phyloP scores from a whole-genome alignment of 768 basidiomycete genomes.

The Trametes punicea region DNA sequence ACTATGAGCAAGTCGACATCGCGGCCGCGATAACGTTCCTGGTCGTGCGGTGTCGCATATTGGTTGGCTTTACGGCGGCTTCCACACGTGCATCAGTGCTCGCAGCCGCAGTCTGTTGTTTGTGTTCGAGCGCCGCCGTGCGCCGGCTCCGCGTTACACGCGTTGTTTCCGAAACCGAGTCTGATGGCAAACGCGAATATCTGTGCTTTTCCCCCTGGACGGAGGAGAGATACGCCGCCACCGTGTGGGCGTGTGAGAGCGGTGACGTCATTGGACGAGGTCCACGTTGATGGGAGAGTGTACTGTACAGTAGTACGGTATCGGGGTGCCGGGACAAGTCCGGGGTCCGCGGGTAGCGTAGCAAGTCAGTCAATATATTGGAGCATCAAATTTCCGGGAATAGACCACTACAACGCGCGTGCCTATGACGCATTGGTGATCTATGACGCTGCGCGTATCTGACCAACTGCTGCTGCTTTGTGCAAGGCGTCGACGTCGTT shows the following conservation, averaged over 20 bases:
- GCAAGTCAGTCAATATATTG: constrained; percentile 1
- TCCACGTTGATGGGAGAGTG: background rate
- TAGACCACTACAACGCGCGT: background rate
- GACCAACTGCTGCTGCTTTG: background rate
- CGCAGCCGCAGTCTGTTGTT: background rate
- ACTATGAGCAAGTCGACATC: background rate
- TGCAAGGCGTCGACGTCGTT: background rate
- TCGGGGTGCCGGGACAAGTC: constrained; percentile 3
- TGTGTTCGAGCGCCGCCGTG: background rate
- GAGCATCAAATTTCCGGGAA: constrained; percentile 11
- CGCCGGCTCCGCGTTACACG: background rate
- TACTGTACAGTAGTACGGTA: background rate
- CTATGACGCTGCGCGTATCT: constrained; percentile 10
- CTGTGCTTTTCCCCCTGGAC: background rate
- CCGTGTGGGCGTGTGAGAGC: background rate
- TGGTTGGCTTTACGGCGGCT: constrained; percentile 1
- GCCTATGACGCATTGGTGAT: constrained; percentile 7
- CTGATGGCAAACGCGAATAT: constrained; percentile 5
- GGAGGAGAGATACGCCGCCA: constrained; percentile 10
- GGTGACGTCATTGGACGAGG: constrained; percentile 9
- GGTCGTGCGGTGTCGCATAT: background rate
- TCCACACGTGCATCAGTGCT: constrained; percentile 6
- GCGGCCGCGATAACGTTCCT: constrained; percentile 4
- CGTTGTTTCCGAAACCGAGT: background rate
- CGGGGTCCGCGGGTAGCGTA: constrained; percentile 18